Evolutionary conservation across 257 asterid species (phyloP), one percentile per base, ranked within the genome.

Genomic region (Apocynum venetum): DNA sequence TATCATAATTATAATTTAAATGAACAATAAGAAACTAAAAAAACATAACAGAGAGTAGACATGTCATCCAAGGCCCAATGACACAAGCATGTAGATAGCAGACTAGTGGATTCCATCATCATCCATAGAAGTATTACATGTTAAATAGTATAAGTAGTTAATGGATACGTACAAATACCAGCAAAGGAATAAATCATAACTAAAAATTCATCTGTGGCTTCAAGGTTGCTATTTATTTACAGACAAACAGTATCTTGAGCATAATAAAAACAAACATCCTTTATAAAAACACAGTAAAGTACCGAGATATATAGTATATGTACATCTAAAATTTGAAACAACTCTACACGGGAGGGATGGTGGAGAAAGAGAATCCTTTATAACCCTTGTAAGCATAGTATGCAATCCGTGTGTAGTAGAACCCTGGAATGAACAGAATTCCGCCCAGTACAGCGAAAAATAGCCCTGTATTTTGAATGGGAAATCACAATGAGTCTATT

Each of bases 341-440:
- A 72, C 52, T 80, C 89, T 90, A 92, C 64, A 94, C 97, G 2
- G 95, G 81, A 76, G 98, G 97, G 67, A 92, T 94, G 86, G 90
- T 90, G 87, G 98, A 81, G 74, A 94, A 92, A 53, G 97, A 91
- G 96, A 94, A 94, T 68, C 97, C 97, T 84, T 89, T 91, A 87
- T 94, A 94, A 14, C 98, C 98, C 89, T 92, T 94, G 89, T 94
- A 94, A 1, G 98, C 98, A 79, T 92, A 91, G 89, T 94, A 94
- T 10, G 98, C 97, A 57, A 94, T 91, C 83, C 98, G 82, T 4
- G 97, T 91, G 78, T 94, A 91, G 80, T 94, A 94, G 88, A 92
- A 94, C 69, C 98, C 98, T 25, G 98, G 98, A 74, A 94, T 88
- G 83, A 94, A 92, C 72, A 94, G 80, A 70, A 94, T 80, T 66